Evolutionary conservation across 73 alveolate genomes (phyloP).

Genomic region (Stentor roeselii): DNA sequence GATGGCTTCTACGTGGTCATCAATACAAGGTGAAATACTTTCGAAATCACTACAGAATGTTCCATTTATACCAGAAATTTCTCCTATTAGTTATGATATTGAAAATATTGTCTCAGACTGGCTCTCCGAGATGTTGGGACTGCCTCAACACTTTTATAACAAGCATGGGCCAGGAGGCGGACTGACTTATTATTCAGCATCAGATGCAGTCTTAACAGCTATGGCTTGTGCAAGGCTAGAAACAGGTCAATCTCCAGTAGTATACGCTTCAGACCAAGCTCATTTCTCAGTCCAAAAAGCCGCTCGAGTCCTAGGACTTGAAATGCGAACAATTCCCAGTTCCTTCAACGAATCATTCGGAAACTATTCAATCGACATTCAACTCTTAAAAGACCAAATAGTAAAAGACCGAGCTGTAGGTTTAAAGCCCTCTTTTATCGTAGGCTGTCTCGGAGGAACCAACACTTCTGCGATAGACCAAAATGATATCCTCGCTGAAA

Average conservation of each 20-base stretch:
- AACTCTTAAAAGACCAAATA: background rate
- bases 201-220: background rate
- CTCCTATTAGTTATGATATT: conserved; percentile 26
- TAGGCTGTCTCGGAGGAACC: conserved; percentile 32
- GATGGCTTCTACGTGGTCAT: conserved; percentile 13
- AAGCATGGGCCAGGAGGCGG: conserved; percentile 31
- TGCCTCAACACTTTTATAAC: conserved; percentile 19
- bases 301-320: conserved; percentile 11
- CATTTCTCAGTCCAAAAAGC: background rate
- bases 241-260: background rate
- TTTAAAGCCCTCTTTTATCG: conserved; percentile 15
- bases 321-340: conserved; percentile 10
- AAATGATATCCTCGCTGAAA: background rate
- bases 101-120: conserved; percentile 21
- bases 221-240: conserved; percentile 20
- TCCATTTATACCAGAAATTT: conserved; percentile 24
- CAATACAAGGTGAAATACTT: conserved; percentile 25
- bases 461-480: conserved; percentile 26
- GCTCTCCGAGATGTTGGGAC: conserved; percentile 1
- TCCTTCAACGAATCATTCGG: background rate
- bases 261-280: conserved; percentile 30
- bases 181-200: background rate
- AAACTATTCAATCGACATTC: conserved; percentile 20
- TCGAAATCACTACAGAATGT: background rate
- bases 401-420: conserved; percentile 12